These are phyloP conservation scores for Russula earlei DNA, from an alignment of 768 basidiomycete genomes.

Conservation along the genomic window DNA sequence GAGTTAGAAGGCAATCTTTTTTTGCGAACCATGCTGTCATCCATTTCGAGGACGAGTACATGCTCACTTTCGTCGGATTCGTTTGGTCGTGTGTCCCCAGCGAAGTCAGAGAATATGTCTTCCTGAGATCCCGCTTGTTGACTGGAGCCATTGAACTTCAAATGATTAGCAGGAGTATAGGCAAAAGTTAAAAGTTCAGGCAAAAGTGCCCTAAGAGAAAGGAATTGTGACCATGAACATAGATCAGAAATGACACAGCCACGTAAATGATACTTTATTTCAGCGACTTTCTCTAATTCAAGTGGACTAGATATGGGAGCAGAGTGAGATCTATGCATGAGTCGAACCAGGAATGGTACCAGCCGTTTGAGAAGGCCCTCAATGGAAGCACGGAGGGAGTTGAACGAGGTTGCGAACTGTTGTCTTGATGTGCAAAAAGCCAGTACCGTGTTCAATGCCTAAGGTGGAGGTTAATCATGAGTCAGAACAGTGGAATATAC, in stretches of 20 bases:
- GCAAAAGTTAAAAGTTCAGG: constrained; percentile 77
- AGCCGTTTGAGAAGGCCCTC: constrained; percentile 72
- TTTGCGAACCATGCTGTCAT: constrained; percentile 29
- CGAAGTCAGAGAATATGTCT: constrained; percentile 1
- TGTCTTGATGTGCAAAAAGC: constrained; percentile 80
- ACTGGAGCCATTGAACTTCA: constrained; percentile 43
- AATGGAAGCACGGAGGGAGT: constrained; percentile 65
- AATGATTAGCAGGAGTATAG: constrained; percentile 57
- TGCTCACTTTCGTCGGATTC: constrained; percentile 35
- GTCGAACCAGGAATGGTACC: constrained; percentile 15
- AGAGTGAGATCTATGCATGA: not conserved
- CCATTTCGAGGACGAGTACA: constrained; percentile 44
- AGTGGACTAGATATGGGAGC: constrained; percentile 45
- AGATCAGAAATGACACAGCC: not conserved
- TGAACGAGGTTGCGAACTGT: constrained; percentile 71
- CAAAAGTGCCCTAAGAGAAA: constrained; percentile 52
- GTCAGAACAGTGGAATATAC: not conserved
- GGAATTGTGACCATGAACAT: not conserved
- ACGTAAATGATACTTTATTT: constrained; percentile 56
- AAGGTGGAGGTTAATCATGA: not conserved
- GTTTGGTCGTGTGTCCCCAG: constrained; percentile 21
- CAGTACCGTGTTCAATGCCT: constrained; percentile 86
- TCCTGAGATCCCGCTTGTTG: constrained; percentile 29
- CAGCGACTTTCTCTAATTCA: constrained; percentile 67
- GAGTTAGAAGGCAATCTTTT: not conserved